These are phyloP conservation scores for Gnetum montanum DNA, from an alignment of 75 land plant species.

Conservation along the genomic window DNA sequence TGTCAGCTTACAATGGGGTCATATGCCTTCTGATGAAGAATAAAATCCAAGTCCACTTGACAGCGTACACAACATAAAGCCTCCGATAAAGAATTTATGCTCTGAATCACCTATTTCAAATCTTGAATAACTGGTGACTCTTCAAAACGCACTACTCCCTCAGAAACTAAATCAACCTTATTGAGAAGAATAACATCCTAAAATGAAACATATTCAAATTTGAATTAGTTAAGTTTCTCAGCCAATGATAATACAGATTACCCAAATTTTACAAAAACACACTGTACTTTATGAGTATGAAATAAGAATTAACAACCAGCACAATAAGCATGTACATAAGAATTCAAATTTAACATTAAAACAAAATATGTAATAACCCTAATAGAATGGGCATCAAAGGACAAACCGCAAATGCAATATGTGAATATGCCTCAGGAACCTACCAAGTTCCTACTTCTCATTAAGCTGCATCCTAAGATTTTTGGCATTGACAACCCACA, in stretches of 20 bases:
- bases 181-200: conserved; percentile 89
- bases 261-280: too few relatives aligned
- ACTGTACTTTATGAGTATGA: too few relatives aligned
- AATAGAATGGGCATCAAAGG: too few relatives aligned
- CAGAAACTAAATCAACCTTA: conserved; percentile 73
- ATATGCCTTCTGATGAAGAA: conserved; percentile 61
- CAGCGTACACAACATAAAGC: conserved; percentile 60
- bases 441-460: conserved; percentile 10
- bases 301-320: too few relatives aligned
- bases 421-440: conserved; percentile 26
- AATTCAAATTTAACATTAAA: too few relatives aligned
- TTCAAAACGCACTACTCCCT: conserved; percentile 13
- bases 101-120: conserved; percentile 50
- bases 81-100: conserved; percentile 59
- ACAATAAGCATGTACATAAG: too few relatives aligned
- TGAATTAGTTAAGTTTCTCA: too few relatives aligned
- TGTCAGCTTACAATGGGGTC: conserved; percentile 53
- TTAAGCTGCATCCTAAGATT: conserved; percentile 23
- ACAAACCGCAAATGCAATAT: conserved; percentile 32
- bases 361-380: too few relatives aligned
- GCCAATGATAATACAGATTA: too few relatives aligned
- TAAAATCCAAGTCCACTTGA: conserved; percentile 58
- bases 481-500: conserved; percentile 33
- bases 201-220: conserved; percentile 9
- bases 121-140: conserved; percentile 24